A percentile compares a stretch with the other conserved stretches of the same genome.
Conservation (phyloP, 1,284 basidiomycete species). For the Heliocybe sulcata region DNA sequence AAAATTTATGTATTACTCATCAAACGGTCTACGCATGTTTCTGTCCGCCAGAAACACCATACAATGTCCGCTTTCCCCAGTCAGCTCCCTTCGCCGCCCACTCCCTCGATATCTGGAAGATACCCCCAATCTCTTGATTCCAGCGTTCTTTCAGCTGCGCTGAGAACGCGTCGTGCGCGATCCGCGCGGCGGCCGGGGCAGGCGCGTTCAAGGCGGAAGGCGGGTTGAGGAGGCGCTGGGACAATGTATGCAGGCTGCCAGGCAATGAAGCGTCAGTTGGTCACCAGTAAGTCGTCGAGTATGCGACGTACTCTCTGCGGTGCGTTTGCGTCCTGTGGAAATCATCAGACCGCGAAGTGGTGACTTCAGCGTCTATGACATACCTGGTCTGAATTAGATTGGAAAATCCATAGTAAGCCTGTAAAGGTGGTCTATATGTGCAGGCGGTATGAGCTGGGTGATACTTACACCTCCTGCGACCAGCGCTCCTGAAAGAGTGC, state of each 20-base stretch:
- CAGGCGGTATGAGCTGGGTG: background rate
- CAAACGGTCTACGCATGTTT: background rate
- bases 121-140: background rate
- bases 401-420: constrained; percentile 1
- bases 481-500: background rate
- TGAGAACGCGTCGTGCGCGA: background rate
- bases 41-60: background rate
- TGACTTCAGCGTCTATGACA: background rate
- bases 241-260: background rate
- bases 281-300: too few species aligned
- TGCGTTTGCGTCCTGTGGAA: background rate
- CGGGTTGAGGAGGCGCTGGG: background rate
- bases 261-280: background rate
- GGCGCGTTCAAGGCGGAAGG: background rate
- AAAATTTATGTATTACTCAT: too few species aligned
- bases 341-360: background rate
- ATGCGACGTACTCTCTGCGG: background rate
- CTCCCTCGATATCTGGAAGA: background rate
- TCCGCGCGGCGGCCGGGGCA: background rate
- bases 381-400: constrained; percentile 1
- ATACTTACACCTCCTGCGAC: background rate
- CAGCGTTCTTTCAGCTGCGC: background rate
- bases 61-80: background rate
- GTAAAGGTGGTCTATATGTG: background rate
- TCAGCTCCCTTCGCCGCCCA: background rate